These are phyloP conservation scores for Gremmenia infestans DNA, from an alignment of 2,329 filamentous ascomycete genomes.

Conservation along the genomic window DNA sequence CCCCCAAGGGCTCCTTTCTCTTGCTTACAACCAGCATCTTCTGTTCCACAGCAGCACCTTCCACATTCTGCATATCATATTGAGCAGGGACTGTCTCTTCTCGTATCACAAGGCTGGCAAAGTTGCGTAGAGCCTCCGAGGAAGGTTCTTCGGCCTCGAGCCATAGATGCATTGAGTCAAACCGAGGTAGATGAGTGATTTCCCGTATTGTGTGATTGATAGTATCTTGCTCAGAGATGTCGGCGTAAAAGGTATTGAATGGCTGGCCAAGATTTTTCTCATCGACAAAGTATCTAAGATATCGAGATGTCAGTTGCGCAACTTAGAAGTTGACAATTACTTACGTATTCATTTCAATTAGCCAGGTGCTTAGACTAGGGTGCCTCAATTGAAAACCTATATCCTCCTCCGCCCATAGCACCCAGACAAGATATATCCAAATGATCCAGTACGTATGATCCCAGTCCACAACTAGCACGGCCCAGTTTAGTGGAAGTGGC, in stretches of 20 bases:
- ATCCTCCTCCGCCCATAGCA: constrained; percentile 10
- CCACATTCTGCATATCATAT: constrained; percentile 6
- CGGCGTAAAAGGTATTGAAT: constrained; percentile 3
- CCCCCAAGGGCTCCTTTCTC: not conserved
- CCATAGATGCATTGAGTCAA: not conserved
- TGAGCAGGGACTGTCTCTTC: constrained; percentile 15
- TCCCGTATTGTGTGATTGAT: constrained; percentile 14
- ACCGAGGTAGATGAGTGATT: constrained; percentile 4
- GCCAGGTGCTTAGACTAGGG: constrained; percentile 8
- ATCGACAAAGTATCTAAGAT: not conserved
- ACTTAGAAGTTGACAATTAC: not conserved
- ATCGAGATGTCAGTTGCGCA: not conserved
- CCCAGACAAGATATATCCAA: constrained; percentile 21
- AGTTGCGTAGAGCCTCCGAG: constrained; percentile 10
- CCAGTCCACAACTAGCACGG: constrained; percentile 23
- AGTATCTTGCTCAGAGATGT: constrained; percentile 13
- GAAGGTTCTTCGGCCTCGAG: not conserved
- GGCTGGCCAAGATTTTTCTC: not conserved
- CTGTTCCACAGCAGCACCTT: not conserved
- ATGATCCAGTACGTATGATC: constrained; percentile 23
- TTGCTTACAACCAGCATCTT: not conserved
- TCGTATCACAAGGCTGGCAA: constrained; percentile 18
- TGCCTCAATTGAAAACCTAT: constrained; percentile 6
- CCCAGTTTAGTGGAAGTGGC: constrained; percentile 24
- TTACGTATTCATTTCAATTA: constrained; percentile 5